A percentile compares a stretch with the other conserved stretches of the same genome.
Evolutionary conservation across 768 basidiomycete genomes (phyloP).

Genomic region (Gymnopilus dilepis): DNA sequence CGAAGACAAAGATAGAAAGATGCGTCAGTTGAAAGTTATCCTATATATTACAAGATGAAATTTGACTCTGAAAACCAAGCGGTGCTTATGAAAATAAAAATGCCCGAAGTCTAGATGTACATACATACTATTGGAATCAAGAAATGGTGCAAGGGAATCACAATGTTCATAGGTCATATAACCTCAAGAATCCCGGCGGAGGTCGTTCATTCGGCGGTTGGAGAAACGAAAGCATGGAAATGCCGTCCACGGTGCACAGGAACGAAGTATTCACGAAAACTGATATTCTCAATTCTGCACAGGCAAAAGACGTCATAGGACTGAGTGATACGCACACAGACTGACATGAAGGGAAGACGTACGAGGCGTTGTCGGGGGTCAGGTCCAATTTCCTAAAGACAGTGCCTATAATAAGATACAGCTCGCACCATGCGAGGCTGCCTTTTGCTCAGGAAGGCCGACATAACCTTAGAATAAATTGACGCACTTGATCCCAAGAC

Average conservation of each 20-base stretch:
- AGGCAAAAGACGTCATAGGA: conserved; percentile 7
- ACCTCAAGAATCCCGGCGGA: too few relatives aligned
- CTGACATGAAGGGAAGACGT: conserved; percentile 11
- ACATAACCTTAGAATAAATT: not conserved
- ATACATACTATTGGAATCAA: too few relatives aligned
- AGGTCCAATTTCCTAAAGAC: conserved; percentile 45
- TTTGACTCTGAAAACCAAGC: not conserved
- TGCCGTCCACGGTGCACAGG: conserved; percentile 39
- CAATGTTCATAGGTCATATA: too few relatives aligned
- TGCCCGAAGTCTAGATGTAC: not conserved
- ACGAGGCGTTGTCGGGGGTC: conserved; percentile 38
- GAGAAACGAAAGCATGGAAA: conserved; percentile 34
- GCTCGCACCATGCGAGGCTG: conserved; percentile 50
- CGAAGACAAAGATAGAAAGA: too few relatives aligned
- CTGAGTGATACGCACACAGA: not conserved
- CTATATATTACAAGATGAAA: not conserved
- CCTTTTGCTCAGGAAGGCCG: not conserved
- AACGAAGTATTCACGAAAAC: conserved; percentile 41
- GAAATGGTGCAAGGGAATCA: too few relatives aligned
- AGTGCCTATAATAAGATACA: conserved; percentile 46
- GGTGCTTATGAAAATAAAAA: not conserved
- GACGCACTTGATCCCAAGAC: conserved; percentile 49
- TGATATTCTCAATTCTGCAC: conserved; percentile 36
- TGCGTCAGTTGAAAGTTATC: too few relatives aligned
- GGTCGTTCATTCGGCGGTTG: conserved; percentile 16